Percentiles rank a stretch among this genome's conserved stretches.
Conservation (phyloP, 176 grass and related monocot genomes). For the Avena eriantha region DNA sequence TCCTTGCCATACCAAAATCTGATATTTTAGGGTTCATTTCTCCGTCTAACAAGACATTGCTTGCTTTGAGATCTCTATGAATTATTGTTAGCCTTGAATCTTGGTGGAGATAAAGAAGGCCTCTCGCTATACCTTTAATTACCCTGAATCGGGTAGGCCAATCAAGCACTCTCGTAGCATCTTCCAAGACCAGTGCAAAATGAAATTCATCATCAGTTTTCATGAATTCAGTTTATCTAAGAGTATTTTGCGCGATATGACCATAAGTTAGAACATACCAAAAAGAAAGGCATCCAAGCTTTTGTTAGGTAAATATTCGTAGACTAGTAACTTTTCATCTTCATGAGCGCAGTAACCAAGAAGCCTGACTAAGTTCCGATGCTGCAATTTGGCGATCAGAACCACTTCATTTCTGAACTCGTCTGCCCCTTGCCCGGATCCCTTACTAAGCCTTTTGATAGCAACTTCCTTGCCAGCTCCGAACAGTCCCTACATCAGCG, state of each 20-base stretch:
- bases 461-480: constrained; percentile 56
- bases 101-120: constrained; percentile 64
- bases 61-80: constrained; percentile 22
- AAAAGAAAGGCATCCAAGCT: constrained; percentile 41
- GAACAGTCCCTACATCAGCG: constrained; percentile 47
- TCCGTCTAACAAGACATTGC: constrained; percentile 60
- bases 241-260: background rate
- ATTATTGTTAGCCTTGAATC: constrained; percentile 66
- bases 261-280: constrained; percentile 33
- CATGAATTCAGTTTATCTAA: background rate
- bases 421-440: constrained; percentile 42
- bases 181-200: constrained; percentile 39
- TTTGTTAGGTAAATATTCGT: constrained; percentile 15
- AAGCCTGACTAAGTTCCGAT: constrained; percentile 33
- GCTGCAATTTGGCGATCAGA: constrained; percentile 71
- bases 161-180: constrained; percentile 36
- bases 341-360: constrained; percentile 32
- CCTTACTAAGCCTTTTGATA: constrained; percentile 37
- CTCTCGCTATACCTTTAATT: constrained; percentile 56
- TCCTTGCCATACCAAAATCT: constrained; percentile 63
- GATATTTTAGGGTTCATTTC: constrained; percentile 62
- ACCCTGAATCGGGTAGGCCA: constrained; percentile 45
- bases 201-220: background rate
- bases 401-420: constrained; percentile 69
- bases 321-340: constrained; percentile 25